Evolutionary conservation across 2,329 filamentous ascomycete species (phyloP), one percentile per base, ranked within the genome.

Genomic region (Coleophoma cylindrospora): DNA sequence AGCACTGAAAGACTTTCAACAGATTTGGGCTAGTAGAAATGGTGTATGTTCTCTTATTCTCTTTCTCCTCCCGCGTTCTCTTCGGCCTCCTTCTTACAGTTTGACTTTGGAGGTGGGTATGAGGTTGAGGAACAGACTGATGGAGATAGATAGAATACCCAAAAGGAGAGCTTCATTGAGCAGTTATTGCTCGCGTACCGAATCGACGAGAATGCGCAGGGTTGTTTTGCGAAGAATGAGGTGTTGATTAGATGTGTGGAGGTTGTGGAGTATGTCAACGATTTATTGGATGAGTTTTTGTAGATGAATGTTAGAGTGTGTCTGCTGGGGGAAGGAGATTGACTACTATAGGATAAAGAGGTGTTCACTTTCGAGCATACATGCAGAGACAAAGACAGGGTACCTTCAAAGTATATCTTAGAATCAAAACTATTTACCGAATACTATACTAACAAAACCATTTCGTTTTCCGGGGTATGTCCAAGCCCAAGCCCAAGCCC

Each of bases 221-320:
- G 52, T 3, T 66, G 63, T 53, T 66, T 64, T 53, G 53, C 50
- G 14, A 60, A 59, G 43, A 61, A 62, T 17, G 64, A 66, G 52
- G 62, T 66, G 17, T 34, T 66, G 44, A 60, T 57, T 44, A 54
- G 59, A 32, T 61, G 60, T 48, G 61, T 66, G 9, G 64, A 66
- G 57, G 52, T 66, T 15, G 64, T 66, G 48, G 64, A 66, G 53
- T 65, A 60, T 47, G 40, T 66, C 52, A 66, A 66, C 56, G 63
- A 64, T 50, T 54, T 66, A 46, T 56, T 64, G 38, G 64, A 66
- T 56, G 43, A 43, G 21, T 64, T 64, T 52, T 40, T 43, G 22
- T 57, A 41, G 9, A 27, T 27, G 9, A 7, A 8, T 7, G 27
- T 27, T 27, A 27, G 9, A 27, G 27, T 3, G 27, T 8, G 27